Evolutionary conservation across 2,329 filamentous ascomycete genomes (phyloP).

Genomic region (Neopestalotiopsis sp.): DNA sequence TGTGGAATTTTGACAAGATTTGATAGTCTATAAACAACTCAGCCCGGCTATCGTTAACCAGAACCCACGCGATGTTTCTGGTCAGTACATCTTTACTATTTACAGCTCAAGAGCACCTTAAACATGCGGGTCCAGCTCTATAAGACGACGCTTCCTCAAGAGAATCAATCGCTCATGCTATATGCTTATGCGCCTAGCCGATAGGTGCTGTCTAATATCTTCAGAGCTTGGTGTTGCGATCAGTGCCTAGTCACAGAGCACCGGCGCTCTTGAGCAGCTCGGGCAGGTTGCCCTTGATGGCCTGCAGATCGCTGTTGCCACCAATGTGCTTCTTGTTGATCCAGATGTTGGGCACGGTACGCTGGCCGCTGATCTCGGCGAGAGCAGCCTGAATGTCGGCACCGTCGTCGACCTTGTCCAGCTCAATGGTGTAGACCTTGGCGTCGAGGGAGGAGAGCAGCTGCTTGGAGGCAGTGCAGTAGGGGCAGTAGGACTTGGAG

Average conservation of each 20-base stretch:
- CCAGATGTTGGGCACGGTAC: slow-evolving; percentile 94
- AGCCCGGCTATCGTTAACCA: neutral
- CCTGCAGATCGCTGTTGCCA: slow-evolving; percentile 89
- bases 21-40: neutral
- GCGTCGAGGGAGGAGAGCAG: slow-evolving; percentile 73
- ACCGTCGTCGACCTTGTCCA: slow-evolving; percentile 86
- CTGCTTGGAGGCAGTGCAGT: slow-evolving; percentile 82
- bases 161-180: neutral
- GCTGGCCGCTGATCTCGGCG: slow-evolving; percentile 78
- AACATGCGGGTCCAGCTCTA: neutral
- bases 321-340: slow-evolving; percentile 92
- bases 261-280: slow-evolving; percentile 67
- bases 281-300: slow-evolving; percentile 65
- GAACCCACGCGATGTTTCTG: neutral
- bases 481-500: slow-evolving; percentile 96
- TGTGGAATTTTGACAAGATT: neutral
- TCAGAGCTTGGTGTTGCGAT: neutral
- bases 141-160: neutral
- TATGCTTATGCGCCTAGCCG: neutral
- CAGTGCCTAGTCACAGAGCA: slow-evolving; percentile 56
- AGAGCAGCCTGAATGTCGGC: slow-evolving; percentile 83
- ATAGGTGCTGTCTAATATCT: neutral
- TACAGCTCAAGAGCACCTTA: neutral
- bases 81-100: neutral
- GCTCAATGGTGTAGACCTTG: slow-evolving; percentile 78